Conservation (phyloP, 306 rosid genomes). For the Glycine soja region DNA sequence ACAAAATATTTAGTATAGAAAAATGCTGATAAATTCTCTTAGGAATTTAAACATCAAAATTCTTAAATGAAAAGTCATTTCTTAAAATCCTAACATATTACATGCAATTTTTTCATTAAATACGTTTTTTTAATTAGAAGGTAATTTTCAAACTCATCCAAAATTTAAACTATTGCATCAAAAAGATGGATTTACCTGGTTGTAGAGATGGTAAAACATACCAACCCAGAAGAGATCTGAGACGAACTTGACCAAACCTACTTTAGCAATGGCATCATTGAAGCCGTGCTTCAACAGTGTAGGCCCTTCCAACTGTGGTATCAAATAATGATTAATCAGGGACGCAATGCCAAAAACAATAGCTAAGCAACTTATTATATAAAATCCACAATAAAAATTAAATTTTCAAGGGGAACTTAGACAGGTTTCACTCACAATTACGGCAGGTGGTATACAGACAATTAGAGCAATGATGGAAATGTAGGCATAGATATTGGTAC, state of each 20-base stretch:
- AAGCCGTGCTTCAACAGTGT: constrained; percentile 77
- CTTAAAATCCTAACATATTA: background rate
- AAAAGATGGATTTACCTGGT: constrained; percentile 66
- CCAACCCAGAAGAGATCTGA: constrained; percentile 96
- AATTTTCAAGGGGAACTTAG: background rate
- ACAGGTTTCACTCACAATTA: constrained; percentile 69
- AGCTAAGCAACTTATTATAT: background rate
- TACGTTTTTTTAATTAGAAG: background rate
- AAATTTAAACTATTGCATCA: constrained; percentile 7
- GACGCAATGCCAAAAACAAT: background rate
- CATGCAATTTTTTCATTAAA: background rate
- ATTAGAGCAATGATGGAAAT: constrained; percentile 91
- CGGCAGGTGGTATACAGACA: constrained; percentile 90
- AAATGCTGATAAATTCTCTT: background rate
- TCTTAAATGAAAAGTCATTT: background rate
- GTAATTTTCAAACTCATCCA: constrained; percentile 15
- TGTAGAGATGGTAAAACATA: constrained; percentile 95
- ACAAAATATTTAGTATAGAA: background rate
- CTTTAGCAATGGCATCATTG: constrained; percentile 85
- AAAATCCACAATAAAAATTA: constrained; percentile 14
- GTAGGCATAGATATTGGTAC: constrained; percentile 92
- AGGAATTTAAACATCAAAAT: background rate
- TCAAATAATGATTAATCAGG: constrained; percentile 38
- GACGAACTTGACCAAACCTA: constrained; percentile 81
- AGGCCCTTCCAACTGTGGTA: constrained; percentile 82